Percentiles rank a stretch among this genome's conserved stretches.
phyloP scores from a whole-genome alignment of 2,329 filamentous ascomycete species.

The Sporothrix mexicana region DNA sequence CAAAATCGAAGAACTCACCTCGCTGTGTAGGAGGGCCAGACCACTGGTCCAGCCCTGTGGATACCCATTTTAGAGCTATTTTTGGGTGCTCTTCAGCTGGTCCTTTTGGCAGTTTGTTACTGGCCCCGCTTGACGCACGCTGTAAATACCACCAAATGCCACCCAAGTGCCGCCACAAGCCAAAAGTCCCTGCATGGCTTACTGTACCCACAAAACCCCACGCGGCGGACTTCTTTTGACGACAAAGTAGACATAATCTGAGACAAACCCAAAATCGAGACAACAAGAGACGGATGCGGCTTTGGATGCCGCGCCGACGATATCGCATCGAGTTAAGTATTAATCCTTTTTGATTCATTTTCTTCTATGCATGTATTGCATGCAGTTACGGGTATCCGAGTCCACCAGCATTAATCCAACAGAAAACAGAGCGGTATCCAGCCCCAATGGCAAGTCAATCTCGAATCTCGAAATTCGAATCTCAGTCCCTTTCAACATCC shows the following conservation, averaged over 20 bases:
- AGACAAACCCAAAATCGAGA: background rate
- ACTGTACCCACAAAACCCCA: background rate
- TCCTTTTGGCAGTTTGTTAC: background rate
- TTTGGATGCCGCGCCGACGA: background rate
- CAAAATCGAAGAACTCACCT: background rate
- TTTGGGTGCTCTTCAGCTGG: background rate
- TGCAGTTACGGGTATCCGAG: background rate
- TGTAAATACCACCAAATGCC: background rate
- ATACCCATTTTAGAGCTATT: background rate
- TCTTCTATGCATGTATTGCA: background rate
- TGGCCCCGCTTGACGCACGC: background rate
- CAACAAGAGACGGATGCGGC: background rate
- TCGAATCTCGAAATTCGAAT: background rate
- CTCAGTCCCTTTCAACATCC: conserved; percentile 37
- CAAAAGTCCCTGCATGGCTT: background rate
- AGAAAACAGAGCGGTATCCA: background rate
- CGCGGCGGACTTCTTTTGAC: background rate
- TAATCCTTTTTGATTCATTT: background rate
- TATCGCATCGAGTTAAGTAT: background rate
- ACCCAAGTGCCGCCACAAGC: background rate
- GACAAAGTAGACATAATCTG: background rate
- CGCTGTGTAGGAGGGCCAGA: background rate
- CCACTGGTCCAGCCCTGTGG: background rate
- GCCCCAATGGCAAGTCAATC: background rate
- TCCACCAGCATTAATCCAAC: background rate